phyloP scores from a whole-genome alignment of 1,284 basidiomycete genomes.

The Schizophyllum amplum region DNA sequence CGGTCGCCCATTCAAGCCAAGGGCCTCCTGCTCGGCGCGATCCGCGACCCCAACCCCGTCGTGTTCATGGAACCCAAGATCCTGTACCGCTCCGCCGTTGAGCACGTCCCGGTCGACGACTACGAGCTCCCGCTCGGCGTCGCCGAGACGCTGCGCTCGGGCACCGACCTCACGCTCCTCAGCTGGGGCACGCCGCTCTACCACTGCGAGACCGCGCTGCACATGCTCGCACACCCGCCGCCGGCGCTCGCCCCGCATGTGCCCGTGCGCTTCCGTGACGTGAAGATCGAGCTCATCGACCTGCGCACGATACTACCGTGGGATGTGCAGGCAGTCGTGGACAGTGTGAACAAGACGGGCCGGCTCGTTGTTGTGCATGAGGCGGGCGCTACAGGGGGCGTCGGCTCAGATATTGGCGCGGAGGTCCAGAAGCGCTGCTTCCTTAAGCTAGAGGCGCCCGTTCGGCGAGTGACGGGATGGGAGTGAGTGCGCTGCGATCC shows the following conservation, averaged over 20 bases:
- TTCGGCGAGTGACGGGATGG: conserved; percentile 84
- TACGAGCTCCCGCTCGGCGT: conserved; percentile 73
- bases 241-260: conserved; percentile 59
- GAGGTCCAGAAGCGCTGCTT: conserved; percentile 85
- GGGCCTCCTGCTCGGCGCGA: conserved; percentile 77
- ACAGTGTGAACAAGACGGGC: conserved; percentile 78
- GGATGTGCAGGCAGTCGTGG: conserved; percentile 75
- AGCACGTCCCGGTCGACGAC: conserved; percentile 88
- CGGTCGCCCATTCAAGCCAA: conserved; percentile 93
- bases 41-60: conserved; percentile 89
- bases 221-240: conserved; percentile 62
- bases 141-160: conserved; percentile 70
- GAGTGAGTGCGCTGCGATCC: conserved; percentile 55
- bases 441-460: conserved; percentile 79
- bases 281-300: conserved; percentile 86
- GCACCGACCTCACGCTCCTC: conserved; percentile 80
- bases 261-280: conserved; percentile 58
- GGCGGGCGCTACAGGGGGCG: conserved; percentile 77
- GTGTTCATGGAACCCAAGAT: conserved; percentile 95
- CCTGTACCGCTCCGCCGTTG: conserved; percentile 80
- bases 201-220: conserved; percentile 77
- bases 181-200: conserved; percentile 92
- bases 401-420: conserved; percentile 82
- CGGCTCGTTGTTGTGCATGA: conserved; percentile 88
- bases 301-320: conserved; percentile 85